These are phyloP conservation scores for Lathyrus sativus DNA, from an alignment of 306 rosid genomes.

Conservation along the genomic window DNA sequence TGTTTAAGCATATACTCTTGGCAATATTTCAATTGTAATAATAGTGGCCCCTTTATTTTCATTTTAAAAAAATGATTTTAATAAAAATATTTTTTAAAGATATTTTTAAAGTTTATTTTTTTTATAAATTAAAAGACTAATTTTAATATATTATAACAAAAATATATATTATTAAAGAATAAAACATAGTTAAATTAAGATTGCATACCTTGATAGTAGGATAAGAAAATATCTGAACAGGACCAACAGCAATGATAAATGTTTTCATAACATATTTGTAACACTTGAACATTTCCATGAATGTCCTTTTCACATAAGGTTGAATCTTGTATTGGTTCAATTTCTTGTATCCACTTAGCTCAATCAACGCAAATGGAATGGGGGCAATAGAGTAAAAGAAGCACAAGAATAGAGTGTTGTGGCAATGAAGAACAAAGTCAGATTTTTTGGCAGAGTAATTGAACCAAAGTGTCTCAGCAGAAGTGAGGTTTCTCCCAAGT, in stretches of 20 bases:
- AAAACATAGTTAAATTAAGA: neutral
- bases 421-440: conserved; percentile 75
- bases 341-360: conserved; percentile 34
- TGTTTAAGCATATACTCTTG: too few species aligned
- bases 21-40: too few species aligned
- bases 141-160: too few species aligned
- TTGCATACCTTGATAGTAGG: conserved; percentile 66
- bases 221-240: conserved; percentile 72
- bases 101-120: too few species aligned
- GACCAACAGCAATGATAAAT: conserved; percentile 55
- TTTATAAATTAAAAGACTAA: too few species aligned
- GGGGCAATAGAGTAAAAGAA: conserved; percentile 65
- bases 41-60: too few species aligned
- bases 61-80: too few species aligned
- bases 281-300: conserved; percentile 56
- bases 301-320: conserved; percentile 56
- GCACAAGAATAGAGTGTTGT: conserved; percentile 69
- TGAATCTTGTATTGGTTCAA: conserved; percentile 64
- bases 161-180: too few species aligned
- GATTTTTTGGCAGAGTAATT: conserved; percentile 71
- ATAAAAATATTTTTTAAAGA: too few species aligned
- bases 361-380: conserved; percentile 58
- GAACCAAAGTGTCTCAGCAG: conserved; percentile 74
- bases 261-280: conserved; percentile 66
- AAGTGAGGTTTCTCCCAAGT: conserved; percentile 65